Conservation (phyloP, 148 eudicot genomes). For the Diospyros lotus region DNA sequence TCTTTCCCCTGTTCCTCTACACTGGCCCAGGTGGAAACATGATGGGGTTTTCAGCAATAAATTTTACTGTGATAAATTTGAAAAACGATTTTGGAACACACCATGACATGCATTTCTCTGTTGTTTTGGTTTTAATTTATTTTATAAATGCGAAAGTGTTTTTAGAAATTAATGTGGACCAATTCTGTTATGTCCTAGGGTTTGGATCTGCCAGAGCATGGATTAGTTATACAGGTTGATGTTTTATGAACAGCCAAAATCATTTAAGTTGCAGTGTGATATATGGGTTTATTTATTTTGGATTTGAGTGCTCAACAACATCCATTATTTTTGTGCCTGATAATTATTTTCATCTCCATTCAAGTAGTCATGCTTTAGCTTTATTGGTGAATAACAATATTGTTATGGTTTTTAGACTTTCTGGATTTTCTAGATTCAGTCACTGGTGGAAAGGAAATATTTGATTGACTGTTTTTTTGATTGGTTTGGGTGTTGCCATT, state of each 20-base stretch:
- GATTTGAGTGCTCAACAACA: background rate
- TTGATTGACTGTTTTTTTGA: background rate
- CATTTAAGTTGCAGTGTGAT: too few relatives aligned
- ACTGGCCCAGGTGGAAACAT: background rate
- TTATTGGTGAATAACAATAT: background rate
- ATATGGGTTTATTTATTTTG: background rate
- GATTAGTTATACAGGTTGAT: background rate
- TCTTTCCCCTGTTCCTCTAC: too few relatives aligned
- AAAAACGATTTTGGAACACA: background rate
- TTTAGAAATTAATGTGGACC: background rate
- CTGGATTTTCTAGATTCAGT: slow-evolving; percentile 5
- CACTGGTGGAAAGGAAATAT: background rate
- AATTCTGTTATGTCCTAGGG: background rate
- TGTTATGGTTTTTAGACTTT: background rate
- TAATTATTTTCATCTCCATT: background rate
- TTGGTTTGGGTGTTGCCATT: background rate
- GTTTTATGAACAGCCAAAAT: background rate
- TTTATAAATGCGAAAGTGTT: background rate
- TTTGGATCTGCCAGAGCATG: background rate
- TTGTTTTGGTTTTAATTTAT: background rate
- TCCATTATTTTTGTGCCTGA: background rate
- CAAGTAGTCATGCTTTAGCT: background rate
- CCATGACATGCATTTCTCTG: background rate
- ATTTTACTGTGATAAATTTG: background rate
- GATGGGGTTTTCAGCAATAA: background rate